Evolutionary conservation across 139 green algal species (phyloP).

Genomic region (Chlorella sp.): DNA sequence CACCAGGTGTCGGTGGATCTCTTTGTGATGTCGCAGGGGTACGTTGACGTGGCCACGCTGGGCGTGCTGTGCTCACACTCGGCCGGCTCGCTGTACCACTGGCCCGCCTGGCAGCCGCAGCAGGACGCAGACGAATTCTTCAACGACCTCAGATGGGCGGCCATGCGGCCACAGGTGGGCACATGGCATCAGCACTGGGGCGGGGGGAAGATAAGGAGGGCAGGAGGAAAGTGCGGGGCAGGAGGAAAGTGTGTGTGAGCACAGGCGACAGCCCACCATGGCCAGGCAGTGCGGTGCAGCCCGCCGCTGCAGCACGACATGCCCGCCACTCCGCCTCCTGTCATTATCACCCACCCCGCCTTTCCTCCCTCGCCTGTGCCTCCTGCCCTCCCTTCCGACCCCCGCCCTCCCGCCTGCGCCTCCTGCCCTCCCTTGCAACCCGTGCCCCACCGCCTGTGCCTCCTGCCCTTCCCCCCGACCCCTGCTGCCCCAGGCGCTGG

Average conservation of each 20-base stretch:
- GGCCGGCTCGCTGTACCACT: conserved; percentile 80
- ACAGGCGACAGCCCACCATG: too few species aligned
- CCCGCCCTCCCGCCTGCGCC: neutral
- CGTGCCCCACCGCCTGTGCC: too few species aligned
- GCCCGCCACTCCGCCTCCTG: too few species aligned
- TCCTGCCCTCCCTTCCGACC: neutral
- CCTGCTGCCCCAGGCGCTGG: conserved; percentile 67
- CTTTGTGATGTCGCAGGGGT: conserved; percentile 69
- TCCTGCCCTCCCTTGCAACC: too few species aligned
- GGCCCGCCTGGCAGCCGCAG: conserved; percentile 72
- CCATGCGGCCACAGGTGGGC: conserved; percentile 67
- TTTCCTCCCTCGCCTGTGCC: neutral
- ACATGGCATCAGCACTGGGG: neutral
- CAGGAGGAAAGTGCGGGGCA: neutral
- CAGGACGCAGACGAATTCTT: conserved; percentile 80
- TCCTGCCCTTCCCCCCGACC: neutral
- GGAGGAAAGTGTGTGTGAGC: too few species aligned
- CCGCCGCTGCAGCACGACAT: too few species aligned
- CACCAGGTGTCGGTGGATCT: conserved; percentile 83
- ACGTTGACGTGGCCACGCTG: conserved; percentile 82
- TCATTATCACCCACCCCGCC: too few species aligned
- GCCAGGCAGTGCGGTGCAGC: too few species aligned
- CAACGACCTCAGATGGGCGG: conserved; percentile 90
- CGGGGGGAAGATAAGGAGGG: neutral
- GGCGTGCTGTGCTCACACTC: conserved; percentile 66